phyloP scores from a whole-genome alignment of 768 basidiomycete species.

The Mycena galopus region DNA sequence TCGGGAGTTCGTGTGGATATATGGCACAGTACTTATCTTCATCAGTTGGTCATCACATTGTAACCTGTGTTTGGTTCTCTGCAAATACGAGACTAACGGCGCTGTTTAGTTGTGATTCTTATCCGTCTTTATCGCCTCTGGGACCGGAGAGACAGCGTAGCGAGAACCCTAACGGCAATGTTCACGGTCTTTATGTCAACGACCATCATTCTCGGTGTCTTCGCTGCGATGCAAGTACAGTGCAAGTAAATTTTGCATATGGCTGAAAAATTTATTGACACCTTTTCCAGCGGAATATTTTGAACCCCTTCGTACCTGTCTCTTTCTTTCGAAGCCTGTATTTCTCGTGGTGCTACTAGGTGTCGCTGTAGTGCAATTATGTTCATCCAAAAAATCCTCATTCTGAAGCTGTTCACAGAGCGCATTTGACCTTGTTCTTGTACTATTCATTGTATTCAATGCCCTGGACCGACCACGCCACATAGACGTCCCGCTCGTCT shows the following conservation, averaged over 20 bases:
- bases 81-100: not conserved
- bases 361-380: not conserved
- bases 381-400: not conserved
- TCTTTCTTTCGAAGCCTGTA: not conserved
- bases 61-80: not conserved
- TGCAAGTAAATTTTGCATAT: not conserved
- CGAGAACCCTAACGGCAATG: not conserved
- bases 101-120: slow-evolving; percentile 7
- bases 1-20: slow-evolving; percentile 14
- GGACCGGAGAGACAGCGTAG: slow-evolving; percentile 6
- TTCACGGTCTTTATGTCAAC: slow-evolving; percentile 4
- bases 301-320: slow-evolving; percentile 5
- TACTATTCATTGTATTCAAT: slow-evolving; percentile 11
- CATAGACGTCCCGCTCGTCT: slow-evolving; percentile 10
- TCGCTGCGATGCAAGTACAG: not conserved
- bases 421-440: slow-evolving; percentile 10
- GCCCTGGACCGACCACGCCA: slow-evolving; percentile 18
- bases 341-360: not conserved
- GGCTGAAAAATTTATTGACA: too few relatives aligned
- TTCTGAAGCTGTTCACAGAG: not conserved
- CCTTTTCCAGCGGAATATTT: slow-evolving; percentile 7
- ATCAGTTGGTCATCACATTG: slow-evolving; percentile 5
- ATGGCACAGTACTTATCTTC: not conserved
- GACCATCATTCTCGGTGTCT: slow-evolving; percentile 4
- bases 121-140: slow-evolving; percentile 14